phyloP scores from a whole-genome alignment of 1,139 yeast species.

The Taiozyma sp. region DNA sequence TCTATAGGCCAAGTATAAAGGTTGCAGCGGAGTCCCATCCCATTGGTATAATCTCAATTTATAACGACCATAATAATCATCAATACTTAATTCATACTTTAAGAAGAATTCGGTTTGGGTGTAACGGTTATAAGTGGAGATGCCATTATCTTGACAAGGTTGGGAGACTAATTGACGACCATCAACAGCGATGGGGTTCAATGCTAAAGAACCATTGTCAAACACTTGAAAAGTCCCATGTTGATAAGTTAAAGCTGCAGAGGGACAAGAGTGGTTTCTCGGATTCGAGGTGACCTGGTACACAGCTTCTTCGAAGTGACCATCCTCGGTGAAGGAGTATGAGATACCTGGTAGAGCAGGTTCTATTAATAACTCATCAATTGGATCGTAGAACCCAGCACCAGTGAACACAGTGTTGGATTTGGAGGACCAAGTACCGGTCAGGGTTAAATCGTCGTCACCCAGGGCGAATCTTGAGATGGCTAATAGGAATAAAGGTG shows the following conservation, averaged over 20 bases:
- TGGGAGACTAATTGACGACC: constrained; percentile 88
- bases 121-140: constrained; percentile 66
- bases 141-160: constrained; percentile 62
- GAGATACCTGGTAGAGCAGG: constrained; percentile 95
- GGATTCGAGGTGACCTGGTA: constrained; percentile 76
- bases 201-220: constrained; percentile 58
- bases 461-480: neutral
- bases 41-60: constrained; percentile 68
- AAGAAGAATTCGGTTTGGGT: constrained; percentile 58
- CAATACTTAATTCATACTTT: constrained; percentile 55
- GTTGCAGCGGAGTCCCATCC: constrained; percentile 82
- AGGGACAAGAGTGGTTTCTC: constrained; percentile 70
- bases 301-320: constrained; percentile 83
- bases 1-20: constrained; percentile 82
- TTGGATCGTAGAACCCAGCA: constrained; percentile 94
- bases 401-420: constrained; percentile 95
- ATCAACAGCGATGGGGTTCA: constrained; percentile 78
- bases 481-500: neutral
- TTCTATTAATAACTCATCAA: constrained; percentile 87
- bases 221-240: constrained; percentile 74
- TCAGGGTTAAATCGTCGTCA: constrained; percentile 28
- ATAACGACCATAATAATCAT: constrained; percentile 78
- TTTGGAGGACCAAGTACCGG: constrained; percentile 96
- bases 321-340: constrained; percentile 88
- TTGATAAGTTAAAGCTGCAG: constrained; percentile 78